phyloP scores from a whole-genome alignment of 2,329 filamentous ascomycete genomes.

The Aspergillus texensis region DNA sequence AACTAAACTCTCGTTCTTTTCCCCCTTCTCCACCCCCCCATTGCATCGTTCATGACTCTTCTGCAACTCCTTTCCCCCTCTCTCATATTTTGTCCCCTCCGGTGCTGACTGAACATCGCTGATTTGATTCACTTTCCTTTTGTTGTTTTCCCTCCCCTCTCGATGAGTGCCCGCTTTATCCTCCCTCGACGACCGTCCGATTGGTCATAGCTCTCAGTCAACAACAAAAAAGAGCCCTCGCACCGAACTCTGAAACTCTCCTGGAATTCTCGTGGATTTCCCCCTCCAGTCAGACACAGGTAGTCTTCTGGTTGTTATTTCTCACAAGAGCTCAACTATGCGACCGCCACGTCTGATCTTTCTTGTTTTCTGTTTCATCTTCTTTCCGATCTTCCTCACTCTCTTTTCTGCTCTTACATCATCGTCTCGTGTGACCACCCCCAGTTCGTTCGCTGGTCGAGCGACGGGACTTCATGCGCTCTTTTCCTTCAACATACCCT shows the following conservation, averaged over 20 bases:
- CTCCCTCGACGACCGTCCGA: constrained; percentile 34
- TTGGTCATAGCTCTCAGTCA: constrained; percentile 32
- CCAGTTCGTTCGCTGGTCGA: constrained; percentile 40
- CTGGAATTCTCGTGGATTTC: background rate
- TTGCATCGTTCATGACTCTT: constrained; percentile 7
- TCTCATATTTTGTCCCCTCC: constrained; percentile 3
- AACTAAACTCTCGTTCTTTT: background rate
- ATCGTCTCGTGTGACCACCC: constrained; percentile 40
- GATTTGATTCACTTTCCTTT: constrained; percentile 15
- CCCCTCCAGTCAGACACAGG: constrained; percentile 7
- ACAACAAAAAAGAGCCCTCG: constrained; percentile 1
- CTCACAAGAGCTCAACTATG: constrained; percentile 37
- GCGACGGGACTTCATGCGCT: constrained; percentile 58
- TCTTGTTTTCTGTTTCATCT: constrained; percentile 51
- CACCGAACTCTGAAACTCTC: background rate
- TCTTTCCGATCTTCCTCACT: constrained; percentile 52
- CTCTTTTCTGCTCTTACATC: constrained; percentile 49
- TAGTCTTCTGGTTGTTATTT: constrained; percentile 9
- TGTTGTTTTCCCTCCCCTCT: constrained; percentile 24
- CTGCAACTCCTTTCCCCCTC: constrained; percentile 2
- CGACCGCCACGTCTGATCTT: constrained; percentile 51
- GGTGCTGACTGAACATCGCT: background rate
- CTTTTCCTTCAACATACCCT: constrained; percentile 73
- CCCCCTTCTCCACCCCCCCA: constrained; percentile 2
- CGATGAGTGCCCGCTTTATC: constrained; percentile 37